Base-by-base conservation (phyloP, 2,329 filamentous ascomycete genomes). In the Escovopsis sp. region DNA sequence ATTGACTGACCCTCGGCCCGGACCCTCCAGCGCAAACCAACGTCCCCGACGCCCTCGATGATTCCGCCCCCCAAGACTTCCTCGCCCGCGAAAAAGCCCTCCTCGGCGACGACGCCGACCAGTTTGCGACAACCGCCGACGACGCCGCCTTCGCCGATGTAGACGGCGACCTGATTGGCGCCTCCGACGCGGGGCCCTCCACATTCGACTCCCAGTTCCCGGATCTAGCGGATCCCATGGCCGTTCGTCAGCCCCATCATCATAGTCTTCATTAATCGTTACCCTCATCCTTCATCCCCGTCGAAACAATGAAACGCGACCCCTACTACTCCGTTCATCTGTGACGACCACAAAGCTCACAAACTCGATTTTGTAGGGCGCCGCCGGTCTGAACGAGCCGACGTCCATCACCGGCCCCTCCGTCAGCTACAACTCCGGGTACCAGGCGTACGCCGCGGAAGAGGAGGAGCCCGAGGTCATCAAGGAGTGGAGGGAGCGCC, bases 391-490 rank as follows among this genome's bases (percentile, higher is more conserved):
- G 12, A 43, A 50, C 10, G 55, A 50, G 31, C 45, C 42, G 37
- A 51, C 44, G 34, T 43, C 47, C 43, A 86, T 94, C 56, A 96
- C 86, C 36, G 82, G 81, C 42, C 69, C 70, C 4, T 73, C 71
- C 7, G 65, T 76, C 31, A 68, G 55, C 55, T 76, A 72, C 57
- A 76, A 73, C 54, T 75, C 71, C 3, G 71, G 71, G 42, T 76
- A 65, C 53, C 62, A 68, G 44, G 65, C 76, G 37, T 67, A 66
- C 39, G 63, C 60, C 27, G 57, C 62, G 41, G 70, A 82, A 39
- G 86, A 94, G 50, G 76, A 85, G 53, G 90, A 96, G 58, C 76
- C 88, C 14, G 82, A 93, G 46, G 80, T 92, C 15, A 79, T 94
- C 56, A 79, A 72, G 64, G 72, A 87, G 65, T 98, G 90, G 90